Conservation (phyloP, 2,329 filamentous ascomycete genomes). For the Cyclaneusma minus region DNA sequence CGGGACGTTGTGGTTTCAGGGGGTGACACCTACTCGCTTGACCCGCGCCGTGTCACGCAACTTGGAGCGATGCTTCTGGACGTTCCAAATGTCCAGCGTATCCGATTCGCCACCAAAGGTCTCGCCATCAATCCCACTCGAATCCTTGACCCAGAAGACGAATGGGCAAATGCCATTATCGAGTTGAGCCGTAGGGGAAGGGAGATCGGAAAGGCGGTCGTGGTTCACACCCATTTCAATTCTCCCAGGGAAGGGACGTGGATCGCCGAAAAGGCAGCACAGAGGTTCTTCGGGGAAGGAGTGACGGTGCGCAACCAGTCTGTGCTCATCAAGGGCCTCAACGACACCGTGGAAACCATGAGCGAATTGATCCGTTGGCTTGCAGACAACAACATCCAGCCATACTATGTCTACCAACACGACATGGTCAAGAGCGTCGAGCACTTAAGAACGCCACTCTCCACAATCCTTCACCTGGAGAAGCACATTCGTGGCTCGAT, state of each 20-base stretch:
- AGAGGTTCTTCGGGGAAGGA: constrained; percentile 30
- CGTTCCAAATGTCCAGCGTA: constrained; percentile 41
- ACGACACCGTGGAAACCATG: constrained; percentile 38
- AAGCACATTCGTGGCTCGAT: constrained; percentile 40
- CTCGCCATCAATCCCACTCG: constrained; percentile 41
- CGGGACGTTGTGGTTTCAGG: constrained; percentile 47
- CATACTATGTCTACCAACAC: constrained; percentile 53
- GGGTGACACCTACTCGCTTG: constrained; percentile 43
- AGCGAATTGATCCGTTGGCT: constrained; percentile 33
- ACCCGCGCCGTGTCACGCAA: constrained; percentile 31
- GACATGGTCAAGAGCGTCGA: constrained; percentile 46
- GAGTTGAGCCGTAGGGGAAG: constrained; percentile 33
- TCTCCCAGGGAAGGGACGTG: constrained; percentile 46
- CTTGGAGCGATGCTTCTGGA: constrained; percentile 39
- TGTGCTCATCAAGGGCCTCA: constrained; percentile 42
- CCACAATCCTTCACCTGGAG: constrained; percentile 41
- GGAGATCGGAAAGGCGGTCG: constrained; percentile 39
- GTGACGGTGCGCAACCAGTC: constrained; percentile 44
- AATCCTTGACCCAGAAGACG: constrained; percentile 33
- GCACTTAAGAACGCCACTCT: constrained; percentile 45
- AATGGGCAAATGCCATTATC: constrained; percentile 36
- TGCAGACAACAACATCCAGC: constrained; percentile 38
- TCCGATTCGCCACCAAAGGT: constrained; percentile 47
- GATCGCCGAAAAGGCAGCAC: constrained; percentile 35
- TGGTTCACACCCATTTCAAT: constrained; percentile 51